Conservation (phyloP, 2,329 filamentous ascomycete genomes). For the Didymella sp. region DNA sequence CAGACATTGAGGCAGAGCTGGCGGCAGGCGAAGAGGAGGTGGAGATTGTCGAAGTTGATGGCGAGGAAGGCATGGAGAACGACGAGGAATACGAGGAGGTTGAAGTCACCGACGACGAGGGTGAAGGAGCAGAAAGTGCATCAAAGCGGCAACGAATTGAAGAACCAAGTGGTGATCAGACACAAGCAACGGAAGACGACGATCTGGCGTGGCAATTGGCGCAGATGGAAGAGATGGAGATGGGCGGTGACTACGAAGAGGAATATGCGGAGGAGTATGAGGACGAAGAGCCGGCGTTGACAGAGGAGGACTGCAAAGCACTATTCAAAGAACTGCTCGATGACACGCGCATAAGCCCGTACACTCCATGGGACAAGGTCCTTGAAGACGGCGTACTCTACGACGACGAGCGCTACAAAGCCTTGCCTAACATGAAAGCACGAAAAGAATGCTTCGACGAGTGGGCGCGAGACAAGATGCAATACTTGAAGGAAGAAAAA, state of each 20-base stretch:
- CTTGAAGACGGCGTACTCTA: conserved; percentile 82
- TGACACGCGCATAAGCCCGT: conserved; percentile 83
- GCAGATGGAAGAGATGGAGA: conserved; percentile 83
- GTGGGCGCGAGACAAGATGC: conserved; percentile 82
- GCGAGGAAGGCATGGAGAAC: conserved; percentile 57
- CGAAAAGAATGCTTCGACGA: conserved; percentile 83
- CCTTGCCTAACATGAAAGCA: conserved; percentile 78
- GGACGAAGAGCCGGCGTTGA: conserved; percentile 73
- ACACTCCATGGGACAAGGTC: conserved; percentile 88
- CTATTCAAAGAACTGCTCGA: conserved; percentile 87
- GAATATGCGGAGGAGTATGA: conserved; percentile 71
- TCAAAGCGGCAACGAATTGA: conserved; percentile 59
- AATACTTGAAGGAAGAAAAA: conserved; percentile 72
- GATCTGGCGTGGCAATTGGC: conserved; percentile 93
- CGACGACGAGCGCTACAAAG: conserved; percentile 86
- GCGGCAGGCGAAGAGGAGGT: conserved; percentile 41
- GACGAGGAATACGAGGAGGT: conserved; percentile 80
- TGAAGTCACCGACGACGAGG: conserved; percentile 70
- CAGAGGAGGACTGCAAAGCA: conserved; percentile 75
- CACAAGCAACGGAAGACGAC: conserved; percentile 86
- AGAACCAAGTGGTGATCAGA: conserved; percentile 53
- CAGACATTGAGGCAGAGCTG: conserved; percentile 43
- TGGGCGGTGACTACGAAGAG: conserved; percentile 70
- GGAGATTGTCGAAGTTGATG: conserved; percentile 45
- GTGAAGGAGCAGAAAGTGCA: conserved; percentile 55